Evolutionary conservation across 1,139 yeast species (phyloP).

Genomic region (Geotrichum histeridarum): DNA sequence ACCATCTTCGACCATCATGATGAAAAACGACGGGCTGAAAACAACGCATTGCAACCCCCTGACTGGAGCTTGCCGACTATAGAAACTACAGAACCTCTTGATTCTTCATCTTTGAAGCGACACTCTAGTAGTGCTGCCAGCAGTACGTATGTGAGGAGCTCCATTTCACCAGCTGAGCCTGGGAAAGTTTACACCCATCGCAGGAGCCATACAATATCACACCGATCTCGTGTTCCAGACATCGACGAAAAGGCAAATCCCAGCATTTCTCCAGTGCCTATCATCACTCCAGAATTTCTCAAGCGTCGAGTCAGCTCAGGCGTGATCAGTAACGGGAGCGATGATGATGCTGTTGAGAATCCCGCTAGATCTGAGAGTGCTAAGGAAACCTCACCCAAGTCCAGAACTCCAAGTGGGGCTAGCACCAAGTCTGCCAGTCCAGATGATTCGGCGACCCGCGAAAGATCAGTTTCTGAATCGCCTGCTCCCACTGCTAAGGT

Average conservation of each 20-base stretch:
- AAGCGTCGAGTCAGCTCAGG: background rate
- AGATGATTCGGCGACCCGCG: slow-evolving; percentile 1
- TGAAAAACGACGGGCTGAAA: slow-evolving; percentile 3
- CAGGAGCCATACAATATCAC: slow-evolving; percentile 14
- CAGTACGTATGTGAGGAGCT: slow-evolving; percentile 6
- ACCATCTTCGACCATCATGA: slow-evolving; percentile 14
- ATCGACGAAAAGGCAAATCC: slow-evolving; percentile 3
- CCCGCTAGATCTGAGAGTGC: background rate
- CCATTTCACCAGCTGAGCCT: background rate
- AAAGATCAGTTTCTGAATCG: background rate
- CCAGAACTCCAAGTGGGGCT: slow-evolving; percentile 1
- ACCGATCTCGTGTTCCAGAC: slow-evolving; percentile 4
- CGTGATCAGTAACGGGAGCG: background rate
- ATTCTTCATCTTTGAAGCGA: background rate
- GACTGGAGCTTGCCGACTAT: background rate
- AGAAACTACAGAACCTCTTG: background rate
- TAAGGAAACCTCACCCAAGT: background rate
- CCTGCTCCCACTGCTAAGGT: background rate
- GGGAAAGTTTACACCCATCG: background rate
- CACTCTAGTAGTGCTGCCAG: slow-evolving; percentile 7
- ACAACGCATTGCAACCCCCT: background rate
- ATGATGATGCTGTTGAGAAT: background rate
- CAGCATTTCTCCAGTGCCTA: background rate
- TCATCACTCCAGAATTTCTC: background rate
- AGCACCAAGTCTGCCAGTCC: background rate